Percentiles rank a stretch among this genome's conserved stretches.
Conservation (phyloP, 805 yeast genomes). For the Ascoidea asiatica region DNA sequence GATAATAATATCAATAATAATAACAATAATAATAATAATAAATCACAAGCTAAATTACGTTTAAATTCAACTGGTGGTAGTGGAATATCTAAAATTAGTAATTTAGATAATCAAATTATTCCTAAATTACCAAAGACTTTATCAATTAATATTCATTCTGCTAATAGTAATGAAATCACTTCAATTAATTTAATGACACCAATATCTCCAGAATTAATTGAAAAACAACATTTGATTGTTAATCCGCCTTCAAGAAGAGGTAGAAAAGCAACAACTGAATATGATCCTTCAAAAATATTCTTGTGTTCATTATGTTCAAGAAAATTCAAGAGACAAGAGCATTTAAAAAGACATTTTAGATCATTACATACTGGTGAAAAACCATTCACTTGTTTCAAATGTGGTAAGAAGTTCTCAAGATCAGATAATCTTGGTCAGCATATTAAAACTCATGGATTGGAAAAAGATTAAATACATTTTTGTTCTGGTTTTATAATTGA, state of each 20-base stretch:
- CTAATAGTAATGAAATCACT: background rate
- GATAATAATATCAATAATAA: background rate
- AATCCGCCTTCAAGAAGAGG: conserved; percentile 36
- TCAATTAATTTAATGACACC: background rate
- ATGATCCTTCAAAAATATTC: conserved; percentile 44
- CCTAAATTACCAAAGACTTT: background rate
- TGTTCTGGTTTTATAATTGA: too few relatives aligned
- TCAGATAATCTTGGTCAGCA: conserved; percentile 58
- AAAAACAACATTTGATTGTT: conserved; percentile 10
- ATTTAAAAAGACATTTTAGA: conserved; percentile 59
- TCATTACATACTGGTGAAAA: conserved; percentile 63
- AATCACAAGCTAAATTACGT: background rate
- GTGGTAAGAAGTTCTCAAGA: conserved; percentile 53
- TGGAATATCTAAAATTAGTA: background rate
- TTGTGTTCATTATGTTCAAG: conserved; percentile 54
- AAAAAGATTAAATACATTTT: too few relatives aligned
- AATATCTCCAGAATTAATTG: background rate
- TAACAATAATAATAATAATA: background rate
- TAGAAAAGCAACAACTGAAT: conserved; percentile 47
- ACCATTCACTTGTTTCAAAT: conserved; percentile 49
- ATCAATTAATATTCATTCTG: background rate
- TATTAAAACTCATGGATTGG: conserved; percentile 24
- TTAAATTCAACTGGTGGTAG: background rate
- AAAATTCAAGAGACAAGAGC: conserved; percentile 64
- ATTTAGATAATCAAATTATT: background rate